Base-by-base conservation (phyloP, 2,329 filamentous ascomycete genomes). In the Leptographium galeiforme region DNA sequence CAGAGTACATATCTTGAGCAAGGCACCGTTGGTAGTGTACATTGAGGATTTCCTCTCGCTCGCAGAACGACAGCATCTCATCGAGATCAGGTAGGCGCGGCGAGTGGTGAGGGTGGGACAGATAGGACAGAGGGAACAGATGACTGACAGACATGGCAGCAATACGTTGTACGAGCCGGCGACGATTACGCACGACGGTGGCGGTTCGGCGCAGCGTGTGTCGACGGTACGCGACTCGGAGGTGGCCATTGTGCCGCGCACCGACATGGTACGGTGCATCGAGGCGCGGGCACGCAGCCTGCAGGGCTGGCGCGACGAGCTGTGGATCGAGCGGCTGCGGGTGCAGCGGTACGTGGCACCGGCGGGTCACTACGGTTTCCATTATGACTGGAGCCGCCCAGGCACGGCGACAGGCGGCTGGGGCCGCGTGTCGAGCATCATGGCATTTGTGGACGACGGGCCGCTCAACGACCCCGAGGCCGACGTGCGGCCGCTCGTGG, bases 281-380 rank as follows among this genome's bases (percentile, higher is more conserved):
- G 75, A 77, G 64, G 63, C 64, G 36, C 72, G 75, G 34, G 71
- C 71, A 16, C 65, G 66, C 39, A 66, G 68, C 3, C 61, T 78
- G 45, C 76, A 78, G 61, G 76, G 76, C 58, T 78, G 74, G 74
- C 70, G 71, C n/a, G 65, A 70, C 41, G 72, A 78, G 51, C 62
- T 76, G 16, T 78, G 72, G 72, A 60, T 78, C 57, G 76, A 79
- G 62, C 67, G 73, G 5, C 65, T 78, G 50, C 70, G 76, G 38
- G 73, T 73, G 30, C 76, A 78, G 64, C 68, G 71, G 33, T 78
- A 78, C 58, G 57, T 57, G 8, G 58, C 58, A 16, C 62, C 68
- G 1, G 68, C 66, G 6, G 74, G 74, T 1, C 75, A 77, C 62
- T 78, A 78, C 61, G 65, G 63, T 44, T 74, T 77, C 55, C 76